Conservation (phyloP, 352 stramenopile species). For the Globisporangium emineosum region DNA sequence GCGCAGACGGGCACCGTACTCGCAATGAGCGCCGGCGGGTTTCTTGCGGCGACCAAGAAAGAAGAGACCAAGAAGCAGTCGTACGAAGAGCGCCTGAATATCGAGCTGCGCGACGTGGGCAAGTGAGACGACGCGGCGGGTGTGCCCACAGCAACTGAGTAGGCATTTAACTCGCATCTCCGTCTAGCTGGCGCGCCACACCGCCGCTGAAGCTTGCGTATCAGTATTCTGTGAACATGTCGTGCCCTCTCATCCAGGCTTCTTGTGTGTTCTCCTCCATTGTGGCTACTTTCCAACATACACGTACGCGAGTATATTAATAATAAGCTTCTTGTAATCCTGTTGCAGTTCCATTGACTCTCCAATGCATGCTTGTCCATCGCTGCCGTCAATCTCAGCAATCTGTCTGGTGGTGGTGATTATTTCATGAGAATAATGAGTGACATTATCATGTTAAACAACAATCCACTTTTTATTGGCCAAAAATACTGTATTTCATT, state of each 20-base stretch:
- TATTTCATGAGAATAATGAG: no score
- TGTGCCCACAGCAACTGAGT: background rate
- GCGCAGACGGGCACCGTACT: conserved; percentile 69
- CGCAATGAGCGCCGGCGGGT: conserved; percentile 47
- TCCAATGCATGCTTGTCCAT: background rate
- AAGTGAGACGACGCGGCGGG: conserved; percentile 14
- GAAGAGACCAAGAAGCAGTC: conserved; percentile 47
- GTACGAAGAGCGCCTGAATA: conserved; percentile 75
- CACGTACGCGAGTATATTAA: background rate
- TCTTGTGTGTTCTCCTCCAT: background rate
- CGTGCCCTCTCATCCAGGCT: background rate
- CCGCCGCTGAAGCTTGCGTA: no score
- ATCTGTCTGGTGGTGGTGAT: no score
- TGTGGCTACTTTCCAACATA: background rate
- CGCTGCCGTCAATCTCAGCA: background rate
- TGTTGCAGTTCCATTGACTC: background rate
- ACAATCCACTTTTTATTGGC: background rate
- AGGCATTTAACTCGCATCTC: background rate
- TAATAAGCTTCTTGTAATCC: background rate
- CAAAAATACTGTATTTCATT: background rate
- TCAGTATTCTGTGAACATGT: background rate
- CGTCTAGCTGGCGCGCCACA: no score
- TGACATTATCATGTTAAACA: no score
- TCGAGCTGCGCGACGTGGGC: conserved; percentile 39
- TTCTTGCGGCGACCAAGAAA: conserved; percentile 43